Conservation (phyloP, 2,329 filamentous ascomycete species). For the Aspergillus ibericus region DNA sequence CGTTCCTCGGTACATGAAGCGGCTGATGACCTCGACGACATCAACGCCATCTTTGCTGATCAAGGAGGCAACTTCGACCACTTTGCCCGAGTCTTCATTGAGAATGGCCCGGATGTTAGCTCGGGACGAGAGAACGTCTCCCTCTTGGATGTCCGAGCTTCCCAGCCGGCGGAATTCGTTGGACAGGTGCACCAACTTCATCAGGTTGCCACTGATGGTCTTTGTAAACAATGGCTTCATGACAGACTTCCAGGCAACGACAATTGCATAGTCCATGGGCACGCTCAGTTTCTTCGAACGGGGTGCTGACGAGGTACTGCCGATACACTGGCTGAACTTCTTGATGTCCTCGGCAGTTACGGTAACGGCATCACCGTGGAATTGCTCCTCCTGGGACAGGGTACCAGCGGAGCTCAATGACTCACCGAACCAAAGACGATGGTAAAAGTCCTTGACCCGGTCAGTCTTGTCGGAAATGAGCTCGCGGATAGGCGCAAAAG, state of each 20-base stretch:
- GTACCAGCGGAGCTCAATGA: background rate
- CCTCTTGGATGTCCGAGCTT: background rate
- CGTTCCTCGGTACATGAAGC: background rate
- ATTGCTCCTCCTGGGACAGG: background rate
- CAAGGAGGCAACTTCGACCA: background rate
- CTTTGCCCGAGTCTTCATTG: background rate
- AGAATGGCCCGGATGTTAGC: background rate
- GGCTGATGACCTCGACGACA: background rate
- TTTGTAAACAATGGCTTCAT: background rate
- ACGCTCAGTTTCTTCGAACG: background rate
- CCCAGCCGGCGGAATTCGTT: background rate
- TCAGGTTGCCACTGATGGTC: background rate
- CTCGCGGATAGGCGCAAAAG: background rate
- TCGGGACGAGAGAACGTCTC: background rate
- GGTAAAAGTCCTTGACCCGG: background rate
- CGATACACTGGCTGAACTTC: background rate
- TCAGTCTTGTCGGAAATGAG: background rate
- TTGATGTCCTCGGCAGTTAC: background rate
- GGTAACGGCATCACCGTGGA: background rate
- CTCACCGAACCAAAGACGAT: background rate
- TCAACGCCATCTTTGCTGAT: background rate
- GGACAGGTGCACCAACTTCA: background rate
- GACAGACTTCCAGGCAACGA: background rate
- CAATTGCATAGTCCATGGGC: background rate
- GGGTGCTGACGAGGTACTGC: background rate